A percentile compares a stretch with the other conserved stretches of the same genome.
Conservation (phyloP, 441 rosid species). For the Caryocar brasiliense region DNA sequence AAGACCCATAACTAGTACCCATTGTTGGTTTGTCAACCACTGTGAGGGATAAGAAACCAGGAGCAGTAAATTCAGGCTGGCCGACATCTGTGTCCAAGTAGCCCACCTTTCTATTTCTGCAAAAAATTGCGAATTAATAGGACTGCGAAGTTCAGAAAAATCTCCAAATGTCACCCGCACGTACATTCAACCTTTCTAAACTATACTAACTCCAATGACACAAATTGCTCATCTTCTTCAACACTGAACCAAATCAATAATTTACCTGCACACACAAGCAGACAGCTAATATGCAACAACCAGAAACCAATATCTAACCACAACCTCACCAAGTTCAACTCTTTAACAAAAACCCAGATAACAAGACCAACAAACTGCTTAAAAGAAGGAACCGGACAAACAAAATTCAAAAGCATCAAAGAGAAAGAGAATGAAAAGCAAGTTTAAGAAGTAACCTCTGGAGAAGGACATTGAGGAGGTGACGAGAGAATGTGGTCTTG, state of each 20-base stretch:
- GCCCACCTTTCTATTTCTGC: conserved; percentile 68
- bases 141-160: not conserved
- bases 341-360: not conserved
- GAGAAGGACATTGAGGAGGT: conserved; percentile 65
- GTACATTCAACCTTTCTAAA: not conserved
- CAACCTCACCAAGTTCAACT: not conserved
- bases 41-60: conserved; percentile 80
- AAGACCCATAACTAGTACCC: conserved; percentile 28
- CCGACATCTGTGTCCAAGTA: conserved; percentile 94
- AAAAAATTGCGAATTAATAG: conserved; percentile 8
- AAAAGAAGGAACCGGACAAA: not conserved
- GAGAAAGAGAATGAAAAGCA: not conserved
- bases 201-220: too few relatives aligned
- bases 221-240: too few relatives aligned
- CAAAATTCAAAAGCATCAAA: not conserved
- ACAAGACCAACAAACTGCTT: not conserved
- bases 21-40: conserved; percentile 50
- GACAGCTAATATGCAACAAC: too few relatives aligned
- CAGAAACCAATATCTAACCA: too few relatives aligned
- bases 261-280: too few relatives aligned
- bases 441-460: conserved; percentile 32
- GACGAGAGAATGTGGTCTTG: conserved; percentile 77
- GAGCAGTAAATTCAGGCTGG: conserved; percentile 85
- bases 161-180: not conserved
- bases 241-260: too few relatives aligned